Percentiles rank a stretch among this genome's conserved stretches.
phyloP scores from a whole-genome alignment of 495 filamentous ascomycete species.

The Neurospora sp. region DNA sequence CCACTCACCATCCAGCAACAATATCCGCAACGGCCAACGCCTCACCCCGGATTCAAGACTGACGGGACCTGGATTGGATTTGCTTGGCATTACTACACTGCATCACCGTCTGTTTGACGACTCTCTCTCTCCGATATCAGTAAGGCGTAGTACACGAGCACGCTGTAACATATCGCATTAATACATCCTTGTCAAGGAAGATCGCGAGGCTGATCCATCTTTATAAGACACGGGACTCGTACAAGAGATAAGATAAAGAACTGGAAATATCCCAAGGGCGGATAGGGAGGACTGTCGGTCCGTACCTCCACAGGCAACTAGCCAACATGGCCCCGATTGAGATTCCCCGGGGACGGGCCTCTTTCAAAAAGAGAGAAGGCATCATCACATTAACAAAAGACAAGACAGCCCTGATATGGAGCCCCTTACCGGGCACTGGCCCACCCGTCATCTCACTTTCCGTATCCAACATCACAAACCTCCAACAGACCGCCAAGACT shows the following conservation, averaged over 20 bases:
- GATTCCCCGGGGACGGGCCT: conserved; percentile 57
- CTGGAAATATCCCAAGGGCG: neutral
- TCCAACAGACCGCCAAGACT: conserved; percentile 82
- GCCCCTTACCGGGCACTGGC: conserved; percentile 46
- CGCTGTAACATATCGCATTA: neutral
- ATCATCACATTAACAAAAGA: conserved; percentile 62
- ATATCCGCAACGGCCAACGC: neutral
- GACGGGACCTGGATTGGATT: neutral
- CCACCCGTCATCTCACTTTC: conserved; percentile 54
- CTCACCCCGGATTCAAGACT: neutral
- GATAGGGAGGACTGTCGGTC: neutral
- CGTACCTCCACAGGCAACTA: neutral
- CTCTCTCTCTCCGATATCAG: neutral
- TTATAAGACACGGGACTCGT: neutral
- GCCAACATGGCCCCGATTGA: conserved; percentile 33
- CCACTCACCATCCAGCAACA: neutral
- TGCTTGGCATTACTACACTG: neutral
- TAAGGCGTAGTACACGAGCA: neutral
- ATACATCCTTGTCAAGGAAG: neutral
- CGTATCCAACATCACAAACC: conserved; percentile 73
- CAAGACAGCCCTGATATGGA: conserved; percentile 68
- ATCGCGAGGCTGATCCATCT: neutral
- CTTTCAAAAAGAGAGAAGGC: conserved; percentile 97
- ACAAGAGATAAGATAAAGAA: neutral
- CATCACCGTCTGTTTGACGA: neutral